These are phyloP conservation scores for Thermothelomyces thermophilus DNA, from an alignment of 2,329 filamentous ascomycete genomes.

Conservation along the genomic window DNA sequence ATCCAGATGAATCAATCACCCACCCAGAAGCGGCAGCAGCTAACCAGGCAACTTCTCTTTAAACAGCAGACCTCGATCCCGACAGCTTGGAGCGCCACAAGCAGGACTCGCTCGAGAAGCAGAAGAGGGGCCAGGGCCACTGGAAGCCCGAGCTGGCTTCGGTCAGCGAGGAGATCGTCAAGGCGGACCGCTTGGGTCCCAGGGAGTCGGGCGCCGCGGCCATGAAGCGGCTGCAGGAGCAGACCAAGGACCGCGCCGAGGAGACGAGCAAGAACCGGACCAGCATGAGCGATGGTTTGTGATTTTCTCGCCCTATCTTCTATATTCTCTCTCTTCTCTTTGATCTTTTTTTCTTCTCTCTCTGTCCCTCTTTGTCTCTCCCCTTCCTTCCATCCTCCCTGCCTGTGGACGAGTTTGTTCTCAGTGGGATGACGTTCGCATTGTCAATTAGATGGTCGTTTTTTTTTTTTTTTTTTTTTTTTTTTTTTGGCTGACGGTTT, in stretches of 20 bases:
- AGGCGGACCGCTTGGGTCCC: conserved; percentile 52
- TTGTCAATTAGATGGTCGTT: too few relatives aligned
- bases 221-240: conserved; percentile 48
- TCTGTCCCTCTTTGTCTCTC: neutral
- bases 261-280: conserved; percentile 43
- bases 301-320: conserved; percentile 1
- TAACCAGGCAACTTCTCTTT: neutral
- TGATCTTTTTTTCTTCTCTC: neutral
- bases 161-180: conserved; percentile 71
- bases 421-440: too few relatives aligned
- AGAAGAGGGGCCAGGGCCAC: conserved; percentile 61
- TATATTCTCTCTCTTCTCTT: neutral
- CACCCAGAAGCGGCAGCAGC: neutral
- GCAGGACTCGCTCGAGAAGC: conserved; percentile 56
- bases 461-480: too few relatives aligned
- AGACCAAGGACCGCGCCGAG: conserved; percentile 49
- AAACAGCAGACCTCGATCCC: conserved; percentile 27
- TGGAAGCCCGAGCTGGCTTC: conserved; percentile 75
- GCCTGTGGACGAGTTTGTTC: too few relatives aligned
- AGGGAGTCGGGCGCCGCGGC: conserved; percentile 28
- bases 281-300: conserved; percentile 41
- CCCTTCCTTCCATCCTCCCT: too few relatives aligned
- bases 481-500: neutral
- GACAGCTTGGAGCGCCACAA: conserved; percentile 52
- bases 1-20: too few relatives aligned